These are phyloP conservation scores for Ustilaginoidea virens DNA, from an alignment of 2,329 filamentous ascomycete genomes.

Conservation along the genomic window DNA sequence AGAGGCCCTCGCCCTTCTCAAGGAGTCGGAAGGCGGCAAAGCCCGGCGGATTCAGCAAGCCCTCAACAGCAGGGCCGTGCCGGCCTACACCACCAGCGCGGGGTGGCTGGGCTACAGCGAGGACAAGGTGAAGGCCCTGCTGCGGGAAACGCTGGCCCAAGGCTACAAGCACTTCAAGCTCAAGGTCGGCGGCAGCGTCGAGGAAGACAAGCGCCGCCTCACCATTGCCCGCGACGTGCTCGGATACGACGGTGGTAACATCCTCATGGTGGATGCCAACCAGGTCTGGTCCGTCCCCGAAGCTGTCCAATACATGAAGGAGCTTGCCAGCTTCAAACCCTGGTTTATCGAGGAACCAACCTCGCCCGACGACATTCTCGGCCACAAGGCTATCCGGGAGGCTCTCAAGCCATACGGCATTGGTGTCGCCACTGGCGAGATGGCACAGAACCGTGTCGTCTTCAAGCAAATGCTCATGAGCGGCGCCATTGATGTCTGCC, in stretches of 20 bases:
- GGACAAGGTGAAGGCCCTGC: slow-evolving; percentile 65
- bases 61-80: slow-evolving; percentile 58
- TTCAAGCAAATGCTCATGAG: slow-evolving; percentile 81
- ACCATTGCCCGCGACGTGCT: slow-evolving; percentile 64
- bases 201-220: slow-evolving; percentile 55
- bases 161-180: slow-evolving; percentile 84
- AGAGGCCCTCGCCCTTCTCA: slow-evolving; percentile 61
- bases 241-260: slow-evolving; percentile 67
- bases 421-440: slow-evolving; percentile 81
- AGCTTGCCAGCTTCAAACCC: slow-evolving; percentile 68
- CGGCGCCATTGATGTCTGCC: slow-evolving; percentile 73
- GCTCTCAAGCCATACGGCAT: slow-evolving; percentile 62
- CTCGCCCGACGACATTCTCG: slow-evolving; percentile 75
- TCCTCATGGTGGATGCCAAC: slow-evolving; percentile 88
- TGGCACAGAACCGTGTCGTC: slow-evolving; percentile 88
- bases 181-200: slow-evolving; percentile 66
- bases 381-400: slow-evolving; percentile 72
- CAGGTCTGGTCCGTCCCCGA: slow-evolving; percentile 87
- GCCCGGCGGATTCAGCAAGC: slow-evolving; percentile 57
- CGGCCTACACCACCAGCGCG: slow-evolving; percentile 79
- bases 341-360: slow-evolving; percentile 96
- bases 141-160: slow-evolving; percentile 57
- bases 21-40: slow-evolving; percentile 51
- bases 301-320: slow-evolving; percentile 73
- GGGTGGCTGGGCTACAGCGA: slow-evolving; percentile 87